Evolutionary conservation across 169 alveolate species (phyloP).

Genomic region (Babesia caballi): DNA sequence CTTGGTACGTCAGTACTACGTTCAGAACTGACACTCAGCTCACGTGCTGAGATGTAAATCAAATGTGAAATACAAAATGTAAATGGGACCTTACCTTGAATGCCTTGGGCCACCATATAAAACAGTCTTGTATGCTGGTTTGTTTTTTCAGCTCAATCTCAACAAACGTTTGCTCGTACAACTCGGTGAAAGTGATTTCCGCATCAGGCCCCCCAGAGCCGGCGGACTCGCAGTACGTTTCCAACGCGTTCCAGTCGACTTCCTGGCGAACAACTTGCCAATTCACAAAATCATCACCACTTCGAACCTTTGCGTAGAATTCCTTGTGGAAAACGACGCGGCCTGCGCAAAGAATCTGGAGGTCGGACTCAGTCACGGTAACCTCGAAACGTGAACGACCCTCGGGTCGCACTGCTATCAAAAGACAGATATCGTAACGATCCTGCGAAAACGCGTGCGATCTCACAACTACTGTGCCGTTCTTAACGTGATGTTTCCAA

Average conservation of each 20-base stretch:
- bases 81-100: constrained; percentile 42
- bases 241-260: constrained; percentile 57
- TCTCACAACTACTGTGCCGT: constrained; percentile 36
- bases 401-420: constrained; percentile 10
- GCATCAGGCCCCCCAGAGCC: background rate
- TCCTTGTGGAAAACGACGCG: constrained; percentile 22
- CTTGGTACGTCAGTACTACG: background rate
- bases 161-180: constrained; percentile 13
- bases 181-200: constrained; percentile 10
- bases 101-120: constrained; percentile 63
- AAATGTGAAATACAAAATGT: background rate
- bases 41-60: background rate
- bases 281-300: constrained; percentile 37
- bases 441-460: constrained; percentile 52
- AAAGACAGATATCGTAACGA: constrained; percentile 28
- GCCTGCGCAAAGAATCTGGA: constrained; percentile 7
- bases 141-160: constrained; percentile 49
- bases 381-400: background rate
- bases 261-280: constrained; percentile 48
- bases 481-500: constrained; percentile 41
- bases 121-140: constrained; percentile 34
- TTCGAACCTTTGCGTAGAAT: constrained; percentile 37
- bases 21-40: background rate
- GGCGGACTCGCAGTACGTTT: constrained; percentile 7
- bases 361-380: background rate